A percentile compares a stretch with the other conserved stretches of the same genome.
These are phyloP conservation scores for Lentithecium fluviatile DNA, from an alignment of 495 filamentous ascomycete genomes.

Conservation along the genomic window DNA sequence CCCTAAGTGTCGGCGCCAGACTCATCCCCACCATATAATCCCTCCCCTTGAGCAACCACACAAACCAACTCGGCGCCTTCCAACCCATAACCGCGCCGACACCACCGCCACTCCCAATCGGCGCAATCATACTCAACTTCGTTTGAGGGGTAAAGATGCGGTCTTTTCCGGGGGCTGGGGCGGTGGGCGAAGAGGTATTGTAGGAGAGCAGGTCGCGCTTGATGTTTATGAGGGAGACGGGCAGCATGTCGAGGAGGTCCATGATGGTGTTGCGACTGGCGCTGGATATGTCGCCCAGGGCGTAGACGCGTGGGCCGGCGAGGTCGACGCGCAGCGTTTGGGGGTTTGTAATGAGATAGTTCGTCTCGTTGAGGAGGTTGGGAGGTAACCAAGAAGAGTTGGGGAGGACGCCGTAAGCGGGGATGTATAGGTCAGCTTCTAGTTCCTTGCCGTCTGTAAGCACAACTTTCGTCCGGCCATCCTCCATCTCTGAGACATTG, in stretches of 20 bases:
- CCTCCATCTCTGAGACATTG: slow-evolving; percentile 12
- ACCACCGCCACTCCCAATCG: slow-evolving; percentile 54
- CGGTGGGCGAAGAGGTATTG: too few species aligned
- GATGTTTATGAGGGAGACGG: slow-evolving; percentile 49
- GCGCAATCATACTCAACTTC: slow-evolving; percentile 49
- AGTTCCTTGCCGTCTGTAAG: slow-evolving; percentile 44
- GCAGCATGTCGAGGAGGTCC: slow-evolving; percentile 45
- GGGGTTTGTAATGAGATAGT: slow-evolving; percentile 47
- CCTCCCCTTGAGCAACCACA: slow-evolving; percentile 61
- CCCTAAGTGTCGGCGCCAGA: slow-evolving; percentile 48
- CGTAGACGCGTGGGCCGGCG: slow-evolving; percentile 52
- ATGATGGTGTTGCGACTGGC: slow-evolving; percentile 43
- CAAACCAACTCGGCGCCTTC: slow-evolving; percentile 53
- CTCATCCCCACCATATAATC: slow-evolving; percentile 58
- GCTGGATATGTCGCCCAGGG: slow-evolving; percentile 46
- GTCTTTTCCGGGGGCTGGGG: slow-evolving; percentile 34
- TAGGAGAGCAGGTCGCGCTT: slow-evolving; percentile 42
- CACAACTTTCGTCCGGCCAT: slow-evolving; percentile 38
- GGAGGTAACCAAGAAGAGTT: slow-evolving; percentile 48
- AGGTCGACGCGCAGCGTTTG: slow-evolving; percentile 50
- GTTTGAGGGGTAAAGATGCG: slow-evolving; percentile 31
- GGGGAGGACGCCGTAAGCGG: slow-evolving; percentile 48
- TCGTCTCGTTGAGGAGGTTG: slow-evolving; percentile 41
- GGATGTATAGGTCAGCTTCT: slow-evolving; percentile 51
- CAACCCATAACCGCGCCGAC: too few species aligned